Evolutionary conservation across 2,329 filamentous ascomycete genomes (phyloP).

Genomic region (Dothiorella sarmentorum): DNA sequence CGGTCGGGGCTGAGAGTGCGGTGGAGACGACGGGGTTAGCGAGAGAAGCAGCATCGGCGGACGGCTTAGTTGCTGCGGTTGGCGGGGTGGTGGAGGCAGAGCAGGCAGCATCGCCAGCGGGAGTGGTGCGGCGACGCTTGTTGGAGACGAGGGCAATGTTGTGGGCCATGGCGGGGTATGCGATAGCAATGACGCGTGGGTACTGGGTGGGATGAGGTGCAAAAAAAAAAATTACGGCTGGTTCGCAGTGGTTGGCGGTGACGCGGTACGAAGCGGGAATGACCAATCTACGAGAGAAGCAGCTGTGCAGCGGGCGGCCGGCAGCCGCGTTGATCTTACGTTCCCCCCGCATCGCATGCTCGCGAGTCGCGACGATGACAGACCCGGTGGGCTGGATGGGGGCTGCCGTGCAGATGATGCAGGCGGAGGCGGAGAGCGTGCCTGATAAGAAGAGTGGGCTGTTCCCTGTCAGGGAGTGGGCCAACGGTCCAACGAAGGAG

Average conservation of each 20-base stretch:
- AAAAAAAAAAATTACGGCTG: not conserved
- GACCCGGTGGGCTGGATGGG: not conserved
- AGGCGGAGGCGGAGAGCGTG: not conserved
- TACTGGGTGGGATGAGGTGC: not conserved
- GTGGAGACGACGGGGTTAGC: not conserved
- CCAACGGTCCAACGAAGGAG: constrained; percentile 14
- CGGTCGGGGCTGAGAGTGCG: not conserved
- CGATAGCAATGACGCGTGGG: constrained; percentile 5
- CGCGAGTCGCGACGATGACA: not conserved
- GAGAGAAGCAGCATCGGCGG: not conserved
- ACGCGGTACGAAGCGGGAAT: not conserved
- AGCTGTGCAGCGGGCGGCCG: not conserved
- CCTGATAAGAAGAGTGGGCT: too few relatives aligned
- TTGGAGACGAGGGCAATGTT: not conserved
- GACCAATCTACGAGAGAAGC: not conserved
- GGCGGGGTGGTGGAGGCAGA: not conserved
- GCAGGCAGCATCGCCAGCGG: not conserved
- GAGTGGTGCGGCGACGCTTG: constrained; percentile 13
- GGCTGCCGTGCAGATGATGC: not conserved
- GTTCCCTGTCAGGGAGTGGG: not conserved
- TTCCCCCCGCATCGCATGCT: not conserved
- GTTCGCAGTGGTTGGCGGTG: not conserved
- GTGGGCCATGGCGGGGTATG: constrained; percentile 7
- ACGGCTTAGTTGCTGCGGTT: not conserved
- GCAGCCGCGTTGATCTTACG: not conserved